Evolutionary conservation across 768 basidiomycete species (phyloP).

Genomic region (Fomitopsis serialis): DNA sequence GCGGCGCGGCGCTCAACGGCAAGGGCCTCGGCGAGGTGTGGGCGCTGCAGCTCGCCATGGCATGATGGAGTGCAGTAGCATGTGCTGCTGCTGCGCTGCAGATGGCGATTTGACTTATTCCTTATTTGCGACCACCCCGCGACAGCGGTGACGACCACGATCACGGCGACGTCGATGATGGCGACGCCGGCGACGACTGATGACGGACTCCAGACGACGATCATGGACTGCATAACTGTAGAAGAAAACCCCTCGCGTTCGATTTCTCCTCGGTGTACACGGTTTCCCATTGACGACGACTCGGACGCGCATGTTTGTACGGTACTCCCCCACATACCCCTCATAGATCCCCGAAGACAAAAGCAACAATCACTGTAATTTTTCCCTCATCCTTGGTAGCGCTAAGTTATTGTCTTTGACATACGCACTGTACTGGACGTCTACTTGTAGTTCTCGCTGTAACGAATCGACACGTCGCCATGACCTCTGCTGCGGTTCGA

Average conservation of each 20-base stretch:
- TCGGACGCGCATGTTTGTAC: too few relatives aligned
- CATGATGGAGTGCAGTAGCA: conserved; percentile 9
- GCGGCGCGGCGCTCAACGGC: conserved; percentile 10
- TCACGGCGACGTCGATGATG: neutral
- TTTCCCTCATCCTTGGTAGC: neutral
- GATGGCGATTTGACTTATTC: conserved; percentile 1
- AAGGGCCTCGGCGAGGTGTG: conserved; percentile 16
- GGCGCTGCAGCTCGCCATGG: conserved; percentile 12
- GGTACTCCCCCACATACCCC: neutral
- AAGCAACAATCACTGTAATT: neutral
- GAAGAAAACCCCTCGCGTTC: neutral
- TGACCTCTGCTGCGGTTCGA: neutral
- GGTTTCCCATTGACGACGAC: too few relatives aligned
- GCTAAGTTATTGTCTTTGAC: neutral
- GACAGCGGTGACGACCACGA: neutral
- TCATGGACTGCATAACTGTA: neutral
- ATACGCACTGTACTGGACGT: neutral
- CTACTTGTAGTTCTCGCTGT: neutral
- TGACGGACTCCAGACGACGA: conserved; percentile 3
- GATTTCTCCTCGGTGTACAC: neutral
- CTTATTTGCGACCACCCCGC: neutral
- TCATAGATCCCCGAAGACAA: neutral
- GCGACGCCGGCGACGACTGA: neutral
- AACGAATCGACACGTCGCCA: neutral
- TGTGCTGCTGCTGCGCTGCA: neutral